Evolutionary conservation across 306 rosid genomes (phyloP), one percentile per base, ranked within the genome.

Genomic region (Prunus salicina): DNA sequence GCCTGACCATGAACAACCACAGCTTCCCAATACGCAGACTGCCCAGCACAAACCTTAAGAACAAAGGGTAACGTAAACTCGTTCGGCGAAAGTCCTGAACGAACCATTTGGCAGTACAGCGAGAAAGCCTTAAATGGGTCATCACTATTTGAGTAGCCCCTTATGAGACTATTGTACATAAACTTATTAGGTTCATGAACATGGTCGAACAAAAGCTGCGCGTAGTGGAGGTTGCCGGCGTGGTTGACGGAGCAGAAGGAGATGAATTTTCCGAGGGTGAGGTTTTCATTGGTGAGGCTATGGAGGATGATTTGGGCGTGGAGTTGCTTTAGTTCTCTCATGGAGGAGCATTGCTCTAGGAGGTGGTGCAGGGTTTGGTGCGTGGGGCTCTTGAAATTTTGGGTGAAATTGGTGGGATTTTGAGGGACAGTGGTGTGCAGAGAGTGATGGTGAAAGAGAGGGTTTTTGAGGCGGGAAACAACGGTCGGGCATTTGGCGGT

Each of bases 1-100:
- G 84, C 82, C 51, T 90, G 93, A 25, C 85, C 82, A 57, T 92
- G 96, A 38, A 90, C 83, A 56, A 65, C 5, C 46, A 81, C 74
- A 51, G 82, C 89, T 43, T 86, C 90, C 91, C 88, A 87, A 71
- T 73, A 86, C 2, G 83, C 83, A 5, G 52, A 18, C 32, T 62
- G 78, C 12, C 28, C 76, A 45, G 90, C 79, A 25, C 93, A 90
- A 78, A 80, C 89, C 72, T 93, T 89, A 15, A 92, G 69, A 57
- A 89, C 91, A 83, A 86, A 87, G 10, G 96, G 97, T 51, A 92
- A 66, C 1, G 96, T 87, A 62, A 92, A 92, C 27, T 89, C 88
- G 45, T 92, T 90, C 14, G 93, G 96, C 2, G 78, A 67, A 74
- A 78, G 66, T 16, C 92, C 90, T 10, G 85, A 81, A 45, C 71